These are phyloP conservation scores for Waltergamsia citrina DNA, from an alignment of 2,329 filamentous ascomycete genomes.

Conservation along the genomic window DNA sequence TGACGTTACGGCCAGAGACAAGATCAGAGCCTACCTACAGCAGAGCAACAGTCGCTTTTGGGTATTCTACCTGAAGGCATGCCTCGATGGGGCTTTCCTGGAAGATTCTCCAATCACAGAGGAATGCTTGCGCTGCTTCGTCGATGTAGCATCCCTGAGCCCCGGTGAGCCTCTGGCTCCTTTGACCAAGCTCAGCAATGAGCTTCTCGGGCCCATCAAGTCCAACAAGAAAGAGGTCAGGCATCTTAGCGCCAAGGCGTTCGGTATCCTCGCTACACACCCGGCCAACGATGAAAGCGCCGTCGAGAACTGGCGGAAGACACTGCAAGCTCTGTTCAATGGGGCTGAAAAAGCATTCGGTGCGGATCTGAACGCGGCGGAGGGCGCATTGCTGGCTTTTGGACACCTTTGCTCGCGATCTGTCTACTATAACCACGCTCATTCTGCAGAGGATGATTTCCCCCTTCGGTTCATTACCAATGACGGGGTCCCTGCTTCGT, in stretches of 20 bases:
- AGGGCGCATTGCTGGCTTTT: slow-evolving; percentile 36
- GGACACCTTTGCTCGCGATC: slow-evolving; percentile 32
- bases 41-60: slow-evolving; percentile 27
- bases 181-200: slow-evolving; percentile 36
- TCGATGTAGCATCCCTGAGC: slow-evolving; percentile 40
- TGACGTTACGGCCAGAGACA: slow-evolving; percentile 53
- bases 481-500: slow-evolving; percentile 18
- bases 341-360: slow-evolving; percentile 30
- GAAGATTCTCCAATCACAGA: slow-evolving; percentile 31
- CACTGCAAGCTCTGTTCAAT: slow-evolving; percentile 33
- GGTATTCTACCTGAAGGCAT: slow-evolving; percentile 37
- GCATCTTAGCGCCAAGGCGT: slow-evolving; percentile 54
- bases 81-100: slow-evolving; percentile 46
- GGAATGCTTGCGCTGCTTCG: slow-evolving; percentile 41
- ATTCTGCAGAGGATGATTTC: slow-evolving; percentile 15
- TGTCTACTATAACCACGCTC: slow-evolving; percentile 29
- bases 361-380: slow-evolving; percentile 31
- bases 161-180: slow-evolving; percentile 40
- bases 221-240: slow-evolving; percentile 67
- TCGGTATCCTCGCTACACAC: slow-evolving; percentile 71
- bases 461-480: slow-evolving; percentile 21
- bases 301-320: slow-evolving; percentile 12
- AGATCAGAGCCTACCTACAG: slow-evolving; percentile 45
- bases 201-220: slow-evolving; percentile 50
- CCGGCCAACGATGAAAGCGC: slow-evolving; percentile 27